Evolutionary conservation across 2,329 filamentous ascomycete genomes (phyloP).

Genomic region (Cladosporium sp.): DNA sequence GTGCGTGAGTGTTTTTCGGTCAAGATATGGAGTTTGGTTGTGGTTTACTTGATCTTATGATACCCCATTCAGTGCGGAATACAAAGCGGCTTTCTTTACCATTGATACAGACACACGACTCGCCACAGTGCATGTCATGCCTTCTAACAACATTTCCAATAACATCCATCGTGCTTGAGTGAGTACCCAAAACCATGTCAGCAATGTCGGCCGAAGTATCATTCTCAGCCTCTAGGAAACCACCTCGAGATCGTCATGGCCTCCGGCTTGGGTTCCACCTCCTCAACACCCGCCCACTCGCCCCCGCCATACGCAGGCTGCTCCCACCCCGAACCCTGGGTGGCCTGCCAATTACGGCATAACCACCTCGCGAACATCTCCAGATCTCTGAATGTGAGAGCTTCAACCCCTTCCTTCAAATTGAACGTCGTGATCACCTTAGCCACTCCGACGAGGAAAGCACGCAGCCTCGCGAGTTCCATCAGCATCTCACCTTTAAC

Average conservation of each 20-base stretch:
- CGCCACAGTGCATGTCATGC: too few species aligned
- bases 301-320: neutral
- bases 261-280: neutral
- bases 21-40: neutral
- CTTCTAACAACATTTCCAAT: too few species aligned
- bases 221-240: too few species aligned
- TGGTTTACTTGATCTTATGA: slow-evolving; percentile 3
- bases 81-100: too few species aligned
- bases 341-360: neutral
- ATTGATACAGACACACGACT: too few species aligned
- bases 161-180: too few species aligned
- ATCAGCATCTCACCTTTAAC: neutral
- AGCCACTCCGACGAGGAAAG: too few species aligned
- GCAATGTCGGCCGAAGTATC: too few species aligned
- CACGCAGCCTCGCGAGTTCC: too few species aligned
- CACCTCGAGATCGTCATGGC: too few species aligned
- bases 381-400: neutral
- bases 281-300: slow-evolving; percentile 3
- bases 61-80: neutral
- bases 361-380: neutral
- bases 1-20: neutral
- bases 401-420: neutral
- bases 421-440: neutral
- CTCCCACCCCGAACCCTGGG: neutral
- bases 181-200: too few species aligned